Conservation (phyloP, 2,329 filamentous ascomycete genomes). For the Xylaria sp. region DNA sequence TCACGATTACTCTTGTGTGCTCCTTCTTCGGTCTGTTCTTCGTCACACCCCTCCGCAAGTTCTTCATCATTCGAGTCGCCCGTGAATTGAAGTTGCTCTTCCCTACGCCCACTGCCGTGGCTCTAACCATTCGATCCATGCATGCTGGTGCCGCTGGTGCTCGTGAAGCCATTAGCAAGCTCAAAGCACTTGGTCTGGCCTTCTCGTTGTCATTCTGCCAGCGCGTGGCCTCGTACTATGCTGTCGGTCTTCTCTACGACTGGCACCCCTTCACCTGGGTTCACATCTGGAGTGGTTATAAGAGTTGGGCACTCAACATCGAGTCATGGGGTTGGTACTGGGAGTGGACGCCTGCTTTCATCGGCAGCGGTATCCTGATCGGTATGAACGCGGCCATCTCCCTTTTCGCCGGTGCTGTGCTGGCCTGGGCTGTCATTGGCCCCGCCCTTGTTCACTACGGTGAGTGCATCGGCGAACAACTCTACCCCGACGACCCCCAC, state of each 20-base stretch:
- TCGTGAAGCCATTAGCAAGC: conserved; percentile 48
- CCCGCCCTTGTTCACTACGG: conserved; percentile 50
- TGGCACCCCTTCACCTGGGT: conserved; percentile 51
- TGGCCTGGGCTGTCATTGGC: conserved; percentile 54
- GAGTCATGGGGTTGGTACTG: conserved; percentile 56
- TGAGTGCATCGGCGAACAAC: conserved; percentile 38
- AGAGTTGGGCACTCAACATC: conserved; percentile 44
- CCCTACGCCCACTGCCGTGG: conserved; percentile 53
- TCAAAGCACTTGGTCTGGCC: conserved; percentile 45
- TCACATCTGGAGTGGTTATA: conserved; percentile 50
- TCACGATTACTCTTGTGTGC: conserved; percentile 56
- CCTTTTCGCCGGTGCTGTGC: conserved; percentile 49
- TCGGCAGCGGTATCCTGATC: conserved; percentile 53
- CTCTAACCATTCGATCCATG: conserved; percentile 55
- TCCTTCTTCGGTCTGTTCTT: conserved; percentile 62
- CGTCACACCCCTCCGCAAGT: conserved; percentile 58
- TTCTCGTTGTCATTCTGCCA: conserved; percentile 45
- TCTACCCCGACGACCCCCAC: conserved; percentile 35
- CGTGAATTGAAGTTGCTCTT: conserved; percentile 54
- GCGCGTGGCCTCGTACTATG: conserved; percentile 53
- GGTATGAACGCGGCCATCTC: conserved; percentile 55
- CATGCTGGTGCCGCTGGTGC: conserved; percentile 49
- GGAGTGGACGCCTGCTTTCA: conserved; percentile 55
- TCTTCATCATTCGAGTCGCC: conserved; percentile 62
- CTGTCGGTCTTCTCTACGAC: conserved; percentile 53